phyloP scores from a whole-genome alignment of 1,284 basidiomycete genomes.

The Ustilago lituana region DNA sequence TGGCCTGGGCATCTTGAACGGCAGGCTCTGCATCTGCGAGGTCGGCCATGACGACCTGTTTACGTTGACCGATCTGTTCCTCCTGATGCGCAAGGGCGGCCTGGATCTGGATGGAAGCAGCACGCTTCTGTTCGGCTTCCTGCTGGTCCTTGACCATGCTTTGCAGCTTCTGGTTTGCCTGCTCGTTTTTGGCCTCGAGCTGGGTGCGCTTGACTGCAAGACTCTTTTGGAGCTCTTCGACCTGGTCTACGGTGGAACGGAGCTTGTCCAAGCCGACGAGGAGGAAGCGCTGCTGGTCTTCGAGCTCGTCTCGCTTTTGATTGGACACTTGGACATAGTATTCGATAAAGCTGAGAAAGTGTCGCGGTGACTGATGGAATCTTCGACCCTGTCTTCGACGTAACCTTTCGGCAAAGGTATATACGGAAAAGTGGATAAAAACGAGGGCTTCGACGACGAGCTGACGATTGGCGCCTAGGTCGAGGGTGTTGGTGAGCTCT shows the following conservation, averaged over 20 bases:
- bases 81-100: conserved; percentile 91
- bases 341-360: conserved; percentile 98
- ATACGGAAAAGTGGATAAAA: conserved; percentile 87
- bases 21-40: conserved; percentile 98
- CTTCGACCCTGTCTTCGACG: conserved; percentile 90
- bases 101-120: conserved; percentile 94
- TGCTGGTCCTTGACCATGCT: conserved; percentile 99
- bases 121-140: conserved; percentile 97
- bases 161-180: conserved; percentile 96
- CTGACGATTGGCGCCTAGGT: conserved; percentile 58
- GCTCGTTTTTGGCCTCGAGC: conserved; percentile 88
- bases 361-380: conserved; percentile 96
- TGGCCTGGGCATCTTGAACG: conserved; percentile 90
- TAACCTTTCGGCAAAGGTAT: conserved; percentile 86
- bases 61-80: conserved; percentile 85
- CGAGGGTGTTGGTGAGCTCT: conserved; percentile 62
- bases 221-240: conserved; percentile 84
- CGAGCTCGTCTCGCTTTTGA: conserved; percentile 97
- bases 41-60: conserved; percentile 89
- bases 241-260: conserved; percentile 85
- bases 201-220: conserved; percentile 93
- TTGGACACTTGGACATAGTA: conserved; percentile 96
- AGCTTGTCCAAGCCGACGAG: conserved; percentile 98
- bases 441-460: conserved; percentile 90
- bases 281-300: conserved; percentile 97